These are phyloP conservation scores for Trichoderma breve DNA, from an alignment of 2,329 filamentous ascomycete genomes.

Conservation along the genomic window DNA sequence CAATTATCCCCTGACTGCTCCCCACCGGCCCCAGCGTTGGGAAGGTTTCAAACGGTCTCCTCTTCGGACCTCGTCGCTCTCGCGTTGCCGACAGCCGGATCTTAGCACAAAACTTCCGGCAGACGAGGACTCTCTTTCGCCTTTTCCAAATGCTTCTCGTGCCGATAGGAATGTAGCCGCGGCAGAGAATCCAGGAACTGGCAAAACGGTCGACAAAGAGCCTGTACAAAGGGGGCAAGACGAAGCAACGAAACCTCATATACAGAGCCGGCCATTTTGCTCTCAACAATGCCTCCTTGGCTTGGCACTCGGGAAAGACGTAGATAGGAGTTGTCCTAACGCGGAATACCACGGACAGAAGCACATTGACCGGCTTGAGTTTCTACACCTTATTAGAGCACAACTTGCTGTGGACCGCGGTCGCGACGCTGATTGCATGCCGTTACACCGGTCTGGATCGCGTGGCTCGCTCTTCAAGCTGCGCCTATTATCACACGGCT, in stretches of 20 bases:
- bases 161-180: background rate
- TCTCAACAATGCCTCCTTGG: constrained; percentile 30
- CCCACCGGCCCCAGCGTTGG: background rate
- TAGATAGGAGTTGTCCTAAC: constrained; percentile 25
- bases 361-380: background rate
- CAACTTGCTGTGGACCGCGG: background rate
- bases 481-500: constrained; percentile 33
- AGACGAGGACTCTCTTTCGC: too few relatives aligned
- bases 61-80: background rate
- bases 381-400: background rate
- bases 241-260: background rate
- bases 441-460: constrained; percentile 32
- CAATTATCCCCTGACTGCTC: background rate
- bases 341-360: background rate
- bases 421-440: constrained; percentile 10
- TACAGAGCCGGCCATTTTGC: constrained; percentile 28
- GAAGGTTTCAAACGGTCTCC: background rate
- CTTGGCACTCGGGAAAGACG: constrained; percentile 23
- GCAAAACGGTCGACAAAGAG: too few relatives aligned
- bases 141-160: background rate
- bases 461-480: constrained; percentile 40
- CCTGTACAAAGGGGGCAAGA: background rate
- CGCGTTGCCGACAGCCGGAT: too few relatives aligned
- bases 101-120: too few relatives aligned
- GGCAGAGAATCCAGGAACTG: background rate